These are phyloP conservation scores for Hypoxylon sp. DNA, from an alignment of 2,329 filamentous ascomycete genomes.

Conservation along the genomic window DNA sequence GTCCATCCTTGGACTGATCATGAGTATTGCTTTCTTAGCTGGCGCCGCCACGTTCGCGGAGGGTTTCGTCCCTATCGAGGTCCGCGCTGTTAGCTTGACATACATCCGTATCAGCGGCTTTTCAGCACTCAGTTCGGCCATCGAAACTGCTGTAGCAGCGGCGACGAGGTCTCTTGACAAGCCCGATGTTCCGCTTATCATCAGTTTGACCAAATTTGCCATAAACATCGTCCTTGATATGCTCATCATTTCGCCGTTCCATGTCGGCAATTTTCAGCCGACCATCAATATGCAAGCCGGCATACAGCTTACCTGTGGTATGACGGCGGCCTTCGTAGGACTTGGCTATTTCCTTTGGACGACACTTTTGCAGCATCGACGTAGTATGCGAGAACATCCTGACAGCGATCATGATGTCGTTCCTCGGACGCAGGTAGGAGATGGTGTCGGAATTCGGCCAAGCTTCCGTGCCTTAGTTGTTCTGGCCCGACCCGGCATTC, in stretches of 20 bases:
- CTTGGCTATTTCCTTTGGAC: constrained; percentile 72
- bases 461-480: constrained; percentile 62
- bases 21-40: constrained; percentile 71
- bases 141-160: constrained; percentile 74
- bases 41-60: constrained; percentile 69
- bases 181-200: constrained; percentile 77
- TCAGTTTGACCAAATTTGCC: constrained; percentile 73
- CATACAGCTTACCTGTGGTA: constrained; percentile 73
- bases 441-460: constrained; percentile 52
- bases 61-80: constrained; percentile 74
- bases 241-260: constrained; percentile 75
- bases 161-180: constrained; percentile 76
- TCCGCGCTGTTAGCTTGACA: constrained; percentile 68
- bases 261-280: constrained; percentile 67
- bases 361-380: constrained; percentile 51
- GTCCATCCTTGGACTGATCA: constrained; percentile 67
- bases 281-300: constrained; percentile 75
- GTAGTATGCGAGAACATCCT: constrained; percentile 17
- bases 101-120: constrained; percentile 78
- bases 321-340: constrained; percentile 68
- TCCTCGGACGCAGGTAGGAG: background rate
- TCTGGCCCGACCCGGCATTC: constrained; percentile 69
- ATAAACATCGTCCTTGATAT: constrained; percentile 78
- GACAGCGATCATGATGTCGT: background rate
- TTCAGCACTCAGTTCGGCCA: constrained; percentile 71